phyloP scores from a whole-genome alignment of 2,329 filamentous ascomycete species.

The Aureobasidium musti region DNA sequence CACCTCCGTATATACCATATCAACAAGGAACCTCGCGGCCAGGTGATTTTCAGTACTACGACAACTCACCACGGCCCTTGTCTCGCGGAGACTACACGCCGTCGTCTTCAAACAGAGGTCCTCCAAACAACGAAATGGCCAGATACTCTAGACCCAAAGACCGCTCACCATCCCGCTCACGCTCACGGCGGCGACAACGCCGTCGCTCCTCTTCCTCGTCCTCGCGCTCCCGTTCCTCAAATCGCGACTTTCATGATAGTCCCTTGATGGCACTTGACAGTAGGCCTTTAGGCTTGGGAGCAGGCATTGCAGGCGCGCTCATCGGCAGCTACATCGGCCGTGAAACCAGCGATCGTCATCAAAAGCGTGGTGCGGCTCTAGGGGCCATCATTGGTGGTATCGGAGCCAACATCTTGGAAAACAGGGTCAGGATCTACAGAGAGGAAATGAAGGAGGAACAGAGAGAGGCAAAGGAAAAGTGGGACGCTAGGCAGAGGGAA shows the following conservation, averaged over 20 bases:
- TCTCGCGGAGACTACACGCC: constrained; percentile 14
- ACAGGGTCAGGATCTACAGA: constrained; percentile 19
- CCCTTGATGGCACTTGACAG: constrained; percentile 7
- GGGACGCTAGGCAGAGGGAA: constrained; percentile 5
- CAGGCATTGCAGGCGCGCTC: constrained; percentile 19
- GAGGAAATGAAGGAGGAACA: constrained; percentile 26
- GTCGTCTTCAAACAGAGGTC: neutral
- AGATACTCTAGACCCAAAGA: neutral
- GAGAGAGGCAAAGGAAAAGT: constrained; percentile 11
- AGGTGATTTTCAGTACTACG: neutral
- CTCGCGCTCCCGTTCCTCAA: neutral
- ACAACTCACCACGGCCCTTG: neutral
- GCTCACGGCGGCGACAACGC: constrained; percentile 2
- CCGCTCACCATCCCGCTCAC: constrained; percentile 1
- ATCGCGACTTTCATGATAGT: constrained; percentile 2
- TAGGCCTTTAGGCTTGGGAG: constrained; percentile 6
- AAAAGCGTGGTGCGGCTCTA: constrained; percentile 12
- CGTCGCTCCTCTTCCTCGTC: constrained; percentile 6
- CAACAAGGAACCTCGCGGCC: neutral
- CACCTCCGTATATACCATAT: constrained; percentile 4
- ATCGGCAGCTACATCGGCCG: constrained; percentile 25
- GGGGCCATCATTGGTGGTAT: constrained; percentile 24
- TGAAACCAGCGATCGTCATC: constrained; percentile 22
- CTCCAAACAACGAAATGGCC: neutral
- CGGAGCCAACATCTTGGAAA: constrained; percentile 25